Conservation (phyloP, 1,284 basidiomycete species). For the Cutaneotrichosporon dermatis region DNA sequence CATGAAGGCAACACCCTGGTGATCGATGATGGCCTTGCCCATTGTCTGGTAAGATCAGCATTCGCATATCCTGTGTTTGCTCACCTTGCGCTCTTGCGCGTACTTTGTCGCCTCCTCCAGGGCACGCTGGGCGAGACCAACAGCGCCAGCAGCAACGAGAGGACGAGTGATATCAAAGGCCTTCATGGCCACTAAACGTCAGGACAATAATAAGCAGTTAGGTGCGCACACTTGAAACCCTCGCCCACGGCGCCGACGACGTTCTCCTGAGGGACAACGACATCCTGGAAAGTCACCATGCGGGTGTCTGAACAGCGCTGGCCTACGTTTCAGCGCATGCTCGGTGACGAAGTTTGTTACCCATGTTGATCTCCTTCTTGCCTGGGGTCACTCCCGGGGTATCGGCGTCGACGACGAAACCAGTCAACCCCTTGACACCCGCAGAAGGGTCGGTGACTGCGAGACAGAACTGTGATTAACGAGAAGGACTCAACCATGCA, state of each 20-base stretch:
- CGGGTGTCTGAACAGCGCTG: constrained; percentile 57
- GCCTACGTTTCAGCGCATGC: constrained; percentile 15
- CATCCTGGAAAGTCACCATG: constrained; percentile 56
- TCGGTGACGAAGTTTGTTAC: constrained; percentile 17
- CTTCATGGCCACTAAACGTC: constrained; percentile 49
- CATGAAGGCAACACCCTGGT: constrained; percentile 56
- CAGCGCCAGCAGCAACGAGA: constrained; percentile 55
- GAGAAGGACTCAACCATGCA: neutral
- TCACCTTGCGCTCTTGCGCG: constrained; percentile 53
- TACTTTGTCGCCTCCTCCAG: constrained; percentile 55
- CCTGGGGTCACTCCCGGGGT: constrained; percentile 51
- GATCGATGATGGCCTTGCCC: constrained; percentile 56
- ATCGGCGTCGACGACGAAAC: constrained; percentile 57
- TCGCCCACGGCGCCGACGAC: constrained; percentile 54
- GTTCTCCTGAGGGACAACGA: constrained; percentile 53
- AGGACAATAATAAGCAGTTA: too few relatives aligned
- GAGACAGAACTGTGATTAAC: constrained; percentile 51
- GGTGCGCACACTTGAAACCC: constrained; percentile 52
- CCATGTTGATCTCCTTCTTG: constrained; percentile 59
- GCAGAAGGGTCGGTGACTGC: constrained; percentile 54
- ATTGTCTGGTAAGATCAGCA: constrained; percentile 48
- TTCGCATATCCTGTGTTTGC: neutral
- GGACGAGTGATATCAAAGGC: constrained; percentile 56
- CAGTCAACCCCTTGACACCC: constrained; percentile 53
- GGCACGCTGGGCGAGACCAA: constrained; percentile 55